phyloP scores from a whole-genome alignment of 2,329 filamentous ascomycete genomes.

The Grosmannia penicillata region DNA sequence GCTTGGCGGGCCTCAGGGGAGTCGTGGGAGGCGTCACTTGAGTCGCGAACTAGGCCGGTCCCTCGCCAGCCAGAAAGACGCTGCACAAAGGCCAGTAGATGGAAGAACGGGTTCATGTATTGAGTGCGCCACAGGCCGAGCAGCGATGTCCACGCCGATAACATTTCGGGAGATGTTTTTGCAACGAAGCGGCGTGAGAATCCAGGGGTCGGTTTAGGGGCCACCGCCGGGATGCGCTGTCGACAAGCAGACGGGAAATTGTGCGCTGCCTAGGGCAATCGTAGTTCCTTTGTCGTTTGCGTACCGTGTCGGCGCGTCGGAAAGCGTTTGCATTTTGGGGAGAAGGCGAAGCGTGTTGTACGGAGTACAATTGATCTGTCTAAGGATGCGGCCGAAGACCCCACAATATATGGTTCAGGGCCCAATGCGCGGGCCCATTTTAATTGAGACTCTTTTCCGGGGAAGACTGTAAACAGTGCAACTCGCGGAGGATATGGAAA shows the following conservation, averaged over 20 bases:
- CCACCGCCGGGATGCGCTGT: neutral
- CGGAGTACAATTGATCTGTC: too few relatives aligned
- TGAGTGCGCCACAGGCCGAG: neutral
- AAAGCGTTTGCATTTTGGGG: too few relatives aligned
- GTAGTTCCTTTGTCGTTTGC: neutral
- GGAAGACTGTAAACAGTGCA: too few relatives aligned
- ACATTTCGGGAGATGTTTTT: neutral
- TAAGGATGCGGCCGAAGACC: too few relatives aligned
- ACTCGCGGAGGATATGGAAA: too few relatives aligned
- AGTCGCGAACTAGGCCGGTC: neutral
- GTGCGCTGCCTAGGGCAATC: neutral
- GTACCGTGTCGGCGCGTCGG: too few relatives aligned
- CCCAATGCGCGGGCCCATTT: too few relatives aligned
- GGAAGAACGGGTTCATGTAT: neutral
- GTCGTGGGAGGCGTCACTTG: slow-evolving; percentile 1
- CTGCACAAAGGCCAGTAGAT: neutral
- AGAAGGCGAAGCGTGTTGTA: too few relatives aligned
- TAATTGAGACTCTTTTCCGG: too few relatives aligned
- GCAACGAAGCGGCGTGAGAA: neutral
- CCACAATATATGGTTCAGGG: too few relatives aligned
- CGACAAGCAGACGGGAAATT: neutral
- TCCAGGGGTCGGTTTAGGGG: neutral
- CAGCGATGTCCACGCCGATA: neutral
- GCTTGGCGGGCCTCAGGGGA: neutral
- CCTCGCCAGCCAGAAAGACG: neutral